Evolutionary conservation across 129 eudicot species (phyloP).

Genomic region (Centrapalus pauciflorus): DNA sequence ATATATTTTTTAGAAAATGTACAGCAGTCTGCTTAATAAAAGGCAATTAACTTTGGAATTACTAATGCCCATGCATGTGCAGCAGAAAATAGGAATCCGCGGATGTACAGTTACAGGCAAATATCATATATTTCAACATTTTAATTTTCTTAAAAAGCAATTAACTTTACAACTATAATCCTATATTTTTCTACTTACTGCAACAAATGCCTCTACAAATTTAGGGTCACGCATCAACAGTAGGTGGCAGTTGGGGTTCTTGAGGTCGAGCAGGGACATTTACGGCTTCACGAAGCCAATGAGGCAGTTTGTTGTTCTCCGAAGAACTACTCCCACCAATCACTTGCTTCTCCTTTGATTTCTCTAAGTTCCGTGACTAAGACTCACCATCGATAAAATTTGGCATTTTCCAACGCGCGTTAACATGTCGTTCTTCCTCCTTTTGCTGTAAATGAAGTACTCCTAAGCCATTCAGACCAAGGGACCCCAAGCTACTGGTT

Average conservation of each 20-base stretch:
- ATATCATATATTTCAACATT: slow-evolving; percentile 23
- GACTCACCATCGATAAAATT: slow-evolving; percentile 25
- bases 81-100: slow-evolving; percentile 2
- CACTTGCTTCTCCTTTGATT: slow-evolving; percentile 34
- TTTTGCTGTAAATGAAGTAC: slow-evolving; percentile 21
- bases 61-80: slow-evolving; percentile 12
- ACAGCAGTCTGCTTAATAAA: neutral
- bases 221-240: slow-evolving; percentile 25
- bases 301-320: slow-evolving; percentile 63
- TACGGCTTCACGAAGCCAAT: slow-evolving; percentile 95
- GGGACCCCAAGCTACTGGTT: slow-evolving; percentile 32
- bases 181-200: slow-evolving; percentile 25
- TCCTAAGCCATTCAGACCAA: slow-evolving; percentile 39
- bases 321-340: slow-evolving; percentile 33
- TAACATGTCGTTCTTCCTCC: slow-evolving; percentile 27
- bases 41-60: neutral
- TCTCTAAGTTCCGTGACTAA: slow-evolving; percentile 2
- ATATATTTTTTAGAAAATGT: too few relatives aligned
- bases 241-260: slow-evolving; percentile 66
- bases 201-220: slow-evolving; percentile 30
- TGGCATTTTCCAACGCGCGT: slow-evolving; percentile 31
- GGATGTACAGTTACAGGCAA: slow-evolving; percentile 18
- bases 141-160: slow-evolving; percentile 22
- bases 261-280: slow-evolving; percentile 40
- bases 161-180: slow-evolving; percentile 24